phyloP scores from a whole-genome alignment of 208 protist species.

The Leishmania guyanensis region DNA sequence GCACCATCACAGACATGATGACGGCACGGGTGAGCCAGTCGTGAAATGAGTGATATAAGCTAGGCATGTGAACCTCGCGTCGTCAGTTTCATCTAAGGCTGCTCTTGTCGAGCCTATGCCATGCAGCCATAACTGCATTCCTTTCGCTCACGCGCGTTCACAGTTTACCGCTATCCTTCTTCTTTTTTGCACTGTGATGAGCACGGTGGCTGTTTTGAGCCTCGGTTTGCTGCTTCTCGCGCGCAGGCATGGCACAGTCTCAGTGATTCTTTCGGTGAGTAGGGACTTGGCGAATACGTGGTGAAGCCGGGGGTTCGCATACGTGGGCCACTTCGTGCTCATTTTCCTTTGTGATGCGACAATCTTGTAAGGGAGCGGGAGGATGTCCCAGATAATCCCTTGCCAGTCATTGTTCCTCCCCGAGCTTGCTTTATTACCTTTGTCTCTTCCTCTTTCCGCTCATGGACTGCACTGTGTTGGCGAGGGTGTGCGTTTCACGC shows the following conservation, averaged over 20 bases:
- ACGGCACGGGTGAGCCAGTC: not conserved
- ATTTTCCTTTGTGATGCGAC: not conserved
- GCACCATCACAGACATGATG: not conserved
- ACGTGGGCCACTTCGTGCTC: not conserved
- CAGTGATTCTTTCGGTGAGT: not conserved
- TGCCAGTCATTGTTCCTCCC: not conserved
- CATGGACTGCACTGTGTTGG: not conserved
- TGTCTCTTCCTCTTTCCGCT: not conserved
- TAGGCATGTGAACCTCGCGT: not conserved
- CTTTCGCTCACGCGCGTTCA: not conserved
- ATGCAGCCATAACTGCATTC: not conserved
- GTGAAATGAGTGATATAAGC: constrained; percentile 14
- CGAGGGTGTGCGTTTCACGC: not conserved
- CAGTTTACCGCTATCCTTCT: not conserved
- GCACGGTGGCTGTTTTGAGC: not conserved
- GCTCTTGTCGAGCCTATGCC: not conserved
- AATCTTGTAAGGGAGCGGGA: not conserved
- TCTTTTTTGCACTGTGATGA: not conserved
- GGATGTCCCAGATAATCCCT: not conserved
- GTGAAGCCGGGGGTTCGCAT: not conserved
- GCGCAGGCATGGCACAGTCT: not conserved
- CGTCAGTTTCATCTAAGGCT: not conserved
- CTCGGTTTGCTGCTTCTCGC: no score
- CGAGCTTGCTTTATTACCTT: not conserved
- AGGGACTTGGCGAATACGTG: not conserved